Evolutionary conservation across 257 asterid species (phyloP).

Genomic region (Knoxia roxburghii): DNA sequence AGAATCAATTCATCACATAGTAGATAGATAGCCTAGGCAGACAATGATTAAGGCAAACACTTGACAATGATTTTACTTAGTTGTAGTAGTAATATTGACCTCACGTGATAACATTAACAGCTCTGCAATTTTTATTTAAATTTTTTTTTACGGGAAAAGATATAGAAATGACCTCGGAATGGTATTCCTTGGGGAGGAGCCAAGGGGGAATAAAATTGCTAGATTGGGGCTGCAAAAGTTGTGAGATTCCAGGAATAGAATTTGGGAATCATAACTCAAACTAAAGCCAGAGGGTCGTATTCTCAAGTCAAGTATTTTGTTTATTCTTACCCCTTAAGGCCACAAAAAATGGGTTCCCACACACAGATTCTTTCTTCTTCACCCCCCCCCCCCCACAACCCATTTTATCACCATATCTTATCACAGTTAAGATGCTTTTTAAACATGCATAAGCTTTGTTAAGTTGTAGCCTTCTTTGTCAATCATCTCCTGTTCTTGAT

Average conservation of each 20-base stretch:
- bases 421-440: constrained; percentile 43
- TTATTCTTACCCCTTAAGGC: constrained; percentile 48
- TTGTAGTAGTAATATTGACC: constrained; percentile 21
- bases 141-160: neutral
- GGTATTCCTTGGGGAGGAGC: constrained; percentile 33
- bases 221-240: constrained; percentile 19
- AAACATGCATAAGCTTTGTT: constrained; percentile 23
- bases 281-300: constrained; percentile 46
- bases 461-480: constrained; percentile 14
- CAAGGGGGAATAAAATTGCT: constrained; percentile 1
- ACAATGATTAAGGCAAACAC: constrained; percentile 37
- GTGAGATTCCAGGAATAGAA: constrained; percentile 57
- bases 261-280: constrained; percentile 60
- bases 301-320: constrained; percentile 68
- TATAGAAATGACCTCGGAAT: constrained; percentile 58
- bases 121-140: neutral
- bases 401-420: no score
- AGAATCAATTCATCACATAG: constrained; percentile 21
- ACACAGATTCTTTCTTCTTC: neutral
- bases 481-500: constrained; percentile 11
- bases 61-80: constrained; percentile 14
- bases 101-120: constrained; percentile 24
- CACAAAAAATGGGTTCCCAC: constrained; percentile 65
- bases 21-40: neutral
- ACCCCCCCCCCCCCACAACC: no score